These are phyloP conservation scores for Trichosporon sp. DNA, from an alignment of 1,284 basidiomycete genomes.

Conservation along the genomic window DNA sequence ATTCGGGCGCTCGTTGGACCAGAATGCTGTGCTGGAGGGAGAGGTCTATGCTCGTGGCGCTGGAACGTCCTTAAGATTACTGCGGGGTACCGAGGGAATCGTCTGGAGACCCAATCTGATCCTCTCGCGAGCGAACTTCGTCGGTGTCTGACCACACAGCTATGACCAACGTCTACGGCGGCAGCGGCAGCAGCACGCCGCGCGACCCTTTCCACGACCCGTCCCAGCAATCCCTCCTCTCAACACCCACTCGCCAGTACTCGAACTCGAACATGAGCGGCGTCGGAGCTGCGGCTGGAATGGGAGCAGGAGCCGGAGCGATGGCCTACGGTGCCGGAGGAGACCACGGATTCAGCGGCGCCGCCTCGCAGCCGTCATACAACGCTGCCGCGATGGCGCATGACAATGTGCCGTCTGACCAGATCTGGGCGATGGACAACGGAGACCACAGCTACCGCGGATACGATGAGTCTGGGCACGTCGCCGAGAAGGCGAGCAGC, in stretches of 20 bases:
- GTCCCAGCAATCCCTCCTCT: constrained; percentile 3
- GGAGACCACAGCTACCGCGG: constrained; percentile 23
- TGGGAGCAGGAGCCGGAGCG: constrained; percentile 19
- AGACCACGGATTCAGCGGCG: constrained; percentile 19
- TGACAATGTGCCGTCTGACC: constrained; percentile 26
- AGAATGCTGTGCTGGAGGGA: constrained; percentile 7
- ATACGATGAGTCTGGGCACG: constrained; percentile 18
- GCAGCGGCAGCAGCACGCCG: constrained; percentile 23
- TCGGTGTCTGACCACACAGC: constrained; percentile 20
- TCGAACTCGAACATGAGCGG: constrained; percentile 10
- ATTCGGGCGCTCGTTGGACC: background rate
- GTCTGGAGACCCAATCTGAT: background rate
- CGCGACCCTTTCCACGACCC: constrained; percentile 15
- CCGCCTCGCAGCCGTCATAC: constrained; percentile 10
- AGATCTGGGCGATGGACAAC: constrained; percentile 32
- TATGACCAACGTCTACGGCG: constrained; percentile 10
- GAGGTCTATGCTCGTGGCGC: background rate
- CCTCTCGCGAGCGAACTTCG: background rate
- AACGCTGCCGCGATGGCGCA: constrained; percentile 18
- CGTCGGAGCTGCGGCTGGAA: constrained; percentile 20
- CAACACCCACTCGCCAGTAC: constrained; percentile 21
- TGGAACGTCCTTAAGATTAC: background rate
- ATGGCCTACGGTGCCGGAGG: constrained; percentile 11
- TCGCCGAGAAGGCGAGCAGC: constrained; percentile 7
- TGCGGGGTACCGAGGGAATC: background rate